These are phyloP conservation scores for Gleditsia sinensis DNA, from an alignment of 306 rosid genomes.

Conservation along the genomic window DNA sequence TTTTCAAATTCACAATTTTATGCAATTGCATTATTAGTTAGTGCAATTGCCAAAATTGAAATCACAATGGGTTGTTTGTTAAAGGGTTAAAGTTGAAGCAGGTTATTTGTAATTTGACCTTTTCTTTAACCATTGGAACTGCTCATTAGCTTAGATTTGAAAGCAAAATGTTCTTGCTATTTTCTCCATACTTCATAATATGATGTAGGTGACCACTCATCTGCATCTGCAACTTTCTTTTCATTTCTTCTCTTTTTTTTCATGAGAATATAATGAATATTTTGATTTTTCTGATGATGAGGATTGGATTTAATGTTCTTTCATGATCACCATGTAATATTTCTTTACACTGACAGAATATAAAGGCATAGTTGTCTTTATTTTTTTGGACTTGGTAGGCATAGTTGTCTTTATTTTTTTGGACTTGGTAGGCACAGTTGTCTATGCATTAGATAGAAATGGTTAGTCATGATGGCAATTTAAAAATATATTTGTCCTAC, in stretches of 20 bases:
- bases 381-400: background rate
- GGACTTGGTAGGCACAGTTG: background rate
- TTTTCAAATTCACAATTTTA: background rate
- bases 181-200: background rate
- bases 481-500: background rate
- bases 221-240: background rate
- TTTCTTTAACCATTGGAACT: background rate
- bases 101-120: background rate
- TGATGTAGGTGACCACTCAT: background rate
- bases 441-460: slow-evolving; percentile 1
- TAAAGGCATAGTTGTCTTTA: background rate
- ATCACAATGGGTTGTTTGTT: background rate
- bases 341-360: background rate
- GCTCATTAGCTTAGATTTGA: background rate
- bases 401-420: slow-evolving; percentile 7
- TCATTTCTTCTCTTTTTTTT: too few relatives aligned
- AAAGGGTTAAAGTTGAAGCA: background rate
- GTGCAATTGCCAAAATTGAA: background rate
- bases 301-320: background rate
- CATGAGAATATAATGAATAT: background rate
- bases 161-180: background rate
- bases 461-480: background rate
- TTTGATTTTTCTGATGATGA: background rate
- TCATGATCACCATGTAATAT: background rate
- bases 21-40: background rate